Conservation (phyloP, 1,284 basidiomycete species). For the Amylostereum chailletii region DNA sequence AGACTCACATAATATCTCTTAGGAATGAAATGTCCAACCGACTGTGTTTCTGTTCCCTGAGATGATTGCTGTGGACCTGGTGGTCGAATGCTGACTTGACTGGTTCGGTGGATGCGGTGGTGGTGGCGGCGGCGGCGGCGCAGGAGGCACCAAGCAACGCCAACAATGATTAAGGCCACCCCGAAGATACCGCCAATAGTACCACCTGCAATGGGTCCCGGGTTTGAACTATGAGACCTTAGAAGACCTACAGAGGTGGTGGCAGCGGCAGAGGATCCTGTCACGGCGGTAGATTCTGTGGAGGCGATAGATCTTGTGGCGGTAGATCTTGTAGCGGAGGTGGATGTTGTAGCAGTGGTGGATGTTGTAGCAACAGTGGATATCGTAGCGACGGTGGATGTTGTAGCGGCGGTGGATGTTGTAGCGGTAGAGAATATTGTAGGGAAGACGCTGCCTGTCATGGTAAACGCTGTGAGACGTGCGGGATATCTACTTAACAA, state of each 20-base stretch:
- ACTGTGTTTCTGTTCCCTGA: not conserved
- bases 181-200: conserved; percentile 30
- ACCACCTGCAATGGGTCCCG: conserved; percentile 25
- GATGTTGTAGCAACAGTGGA: not conserved
- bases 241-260: too few relatives aligned
- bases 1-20: conserved; percentile 9
- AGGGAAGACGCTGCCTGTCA: not conserved
- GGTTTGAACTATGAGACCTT: conserved; percentile 4
- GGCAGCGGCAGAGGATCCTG: too few relatives aligned
- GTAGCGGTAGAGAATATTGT: not conserved
- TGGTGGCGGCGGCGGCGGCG: conserved; percentile 17
- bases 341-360: not conserved
- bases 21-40: too few relatives aligned
- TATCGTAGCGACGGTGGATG: not conserved
- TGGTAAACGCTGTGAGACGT: not conserved
- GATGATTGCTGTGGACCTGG: not conserved
- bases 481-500: too few relatives aligned
- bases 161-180: conserved; percentile 19
- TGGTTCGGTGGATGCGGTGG: not conserved
- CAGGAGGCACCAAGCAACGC: conserved; percentile 18
- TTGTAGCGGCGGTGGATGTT: not conserved
- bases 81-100: not conserved
- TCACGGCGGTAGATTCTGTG: too few relatives aligned
- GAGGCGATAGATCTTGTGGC: not conserved
- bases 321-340: not conserved